Base-by-base conservation (phyloP, 1,284 basidiomycete genomes). In the Afroboletus lepidellus region DNA sequence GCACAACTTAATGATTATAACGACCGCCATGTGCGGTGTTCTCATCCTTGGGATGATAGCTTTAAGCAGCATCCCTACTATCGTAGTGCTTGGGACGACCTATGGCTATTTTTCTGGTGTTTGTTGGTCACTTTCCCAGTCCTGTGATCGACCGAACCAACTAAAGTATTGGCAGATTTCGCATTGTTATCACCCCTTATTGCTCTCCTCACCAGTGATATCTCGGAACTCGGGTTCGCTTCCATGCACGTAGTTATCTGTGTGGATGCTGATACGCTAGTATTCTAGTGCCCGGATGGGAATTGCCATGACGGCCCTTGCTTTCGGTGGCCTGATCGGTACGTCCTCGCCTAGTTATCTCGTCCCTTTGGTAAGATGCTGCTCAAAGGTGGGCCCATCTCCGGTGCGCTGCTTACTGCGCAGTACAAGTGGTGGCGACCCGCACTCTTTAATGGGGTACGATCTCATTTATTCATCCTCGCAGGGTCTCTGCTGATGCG, bases 71-170 rank as follows among this genome's bases (percentile, higher is more conserved):
- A 15, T 57, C 8, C 42, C 55, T 12, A 55, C 65, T 1, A 53
- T 69, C n/a, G 57, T 64, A 11, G 45, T 48, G 1, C 49, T 72
- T 12, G 59, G 61, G 5, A 49, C 41, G 12, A n/a, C 53, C 2
- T 74, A 64, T 59, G 77, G 77, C 0, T 66, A 76, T 24, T 72
- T 71, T 51, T 58, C 70, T n/a, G 77, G 76, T 11, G 18, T 59
- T 21, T 69, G 75, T 74, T 32, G 47, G 71, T 66, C 8, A 7
- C 30, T 4, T 3, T 29, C 34, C 20, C 21, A 6, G 5, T 51
- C 54, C 61, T 13, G 16, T n/a, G 21, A 18, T 3, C 23, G 13
- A 20, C 24, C 8, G n/a, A 25, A 45, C 48, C 20, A 54, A 51
- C 16, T 16, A 13, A 36, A 5, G 23, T 18, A 2, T 6, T 20